These are phyloP conservation scores for Septoria petroselini DNA, from an alignment of 2,329 filamentous ascomycete genomes.

Conservation along the genomic window DNA sequence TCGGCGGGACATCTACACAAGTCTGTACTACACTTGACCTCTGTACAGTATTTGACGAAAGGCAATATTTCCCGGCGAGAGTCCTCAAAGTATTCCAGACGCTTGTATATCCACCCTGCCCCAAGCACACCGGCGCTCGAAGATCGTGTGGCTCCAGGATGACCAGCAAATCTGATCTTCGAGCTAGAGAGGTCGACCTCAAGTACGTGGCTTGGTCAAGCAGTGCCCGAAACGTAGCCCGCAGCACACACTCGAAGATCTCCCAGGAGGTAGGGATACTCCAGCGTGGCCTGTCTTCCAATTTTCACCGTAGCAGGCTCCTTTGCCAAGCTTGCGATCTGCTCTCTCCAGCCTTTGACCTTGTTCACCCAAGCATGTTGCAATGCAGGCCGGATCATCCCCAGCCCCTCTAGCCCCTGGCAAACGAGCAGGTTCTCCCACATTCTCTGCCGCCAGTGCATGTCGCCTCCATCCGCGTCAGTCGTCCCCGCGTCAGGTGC, in stretches of 20 bases:
- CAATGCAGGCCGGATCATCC: slow-evolving; percentile 27
- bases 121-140: too few species aligned
- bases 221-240: slow-evolving; percentile 16
- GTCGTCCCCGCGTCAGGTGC: slow-evolving; percentile 1
- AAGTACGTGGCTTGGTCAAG: too few species aligned
- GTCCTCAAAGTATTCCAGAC: too few species aligned
- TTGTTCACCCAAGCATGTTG: slow-evolving; percentile 22
- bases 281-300: slow-evolving; percentile 16
- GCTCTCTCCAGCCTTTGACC: slow-evolving; percentile 23
- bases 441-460: slow-evolving; percentile 29
- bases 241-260: slow-evolving; percentile 21
- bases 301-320: slow-evolving; percentile 21
- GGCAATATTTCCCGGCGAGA: too few species aligned
- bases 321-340: slow-evolving; percentile 21
- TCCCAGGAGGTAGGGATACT: slow-evolving; percentile 24
- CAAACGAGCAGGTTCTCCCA: slow-evolving; percentile 31
- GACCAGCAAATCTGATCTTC: too few species aligned
- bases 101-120: too few species aligned
- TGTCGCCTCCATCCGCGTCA: slow-evolving; percentile 1
- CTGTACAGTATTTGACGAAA: too few species aligned
- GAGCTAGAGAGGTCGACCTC: too few species aligned
- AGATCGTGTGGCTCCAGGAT: too few species aligned
- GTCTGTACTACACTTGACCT: too few species aligned
- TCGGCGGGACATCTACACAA: too few species aligned
- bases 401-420: slow-evolving; percentile 36